phyloP scores from a whole-genome alignment of 2,329 filamentous ascomycete species.

The Beauveria pseudobassiana region DNA sequence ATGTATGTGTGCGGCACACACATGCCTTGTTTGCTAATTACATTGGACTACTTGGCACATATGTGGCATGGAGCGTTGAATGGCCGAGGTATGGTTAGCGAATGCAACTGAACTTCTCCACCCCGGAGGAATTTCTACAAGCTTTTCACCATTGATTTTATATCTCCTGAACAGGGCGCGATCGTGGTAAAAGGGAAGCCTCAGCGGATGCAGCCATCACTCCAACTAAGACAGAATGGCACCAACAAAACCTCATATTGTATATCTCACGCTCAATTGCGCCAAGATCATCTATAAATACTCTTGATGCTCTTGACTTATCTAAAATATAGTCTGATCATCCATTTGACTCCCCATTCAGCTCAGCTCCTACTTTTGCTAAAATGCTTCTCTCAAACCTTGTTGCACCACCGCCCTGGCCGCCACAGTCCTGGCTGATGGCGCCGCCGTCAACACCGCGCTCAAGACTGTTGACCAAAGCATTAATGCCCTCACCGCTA shows the following conservation, averaged over 20 bases:
- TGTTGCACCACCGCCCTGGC: not conserved
- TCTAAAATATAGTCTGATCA: not conserved
- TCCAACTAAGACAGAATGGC: not conserved
- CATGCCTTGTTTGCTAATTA: not conserved
- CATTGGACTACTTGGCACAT: not conserved
- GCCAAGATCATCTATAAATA: not conserved
- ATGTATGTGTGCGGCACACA: constrained; percentile 3
- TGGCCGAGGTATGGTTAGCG: not conserved
- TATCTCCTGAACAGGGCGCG: not conserved
- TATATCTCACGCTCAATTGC: not conserved
- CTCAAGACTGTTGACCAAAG: not conserved
- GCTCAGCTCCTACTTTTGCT: not conserved
- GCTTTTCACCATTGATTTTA: not conserved
- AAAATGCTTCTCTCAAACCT: constrained; percentile 1
- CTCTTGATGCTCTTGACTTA: not conserved
- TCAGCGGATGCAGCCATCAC: not conserved
- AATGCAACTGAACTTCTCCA: not conserved
- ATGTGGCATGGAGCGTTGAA: not conserved
- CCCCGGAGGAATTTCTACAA: not conserved
- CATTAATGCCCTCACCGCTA: not conserved
- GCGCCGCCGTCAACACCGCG: not conserved
- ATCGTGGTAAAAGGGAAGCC: not conserved
- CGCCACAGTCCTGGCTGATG: constrained; percentile 7
- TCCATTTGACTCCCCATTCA: not conserved
- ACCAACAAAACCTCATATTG: not conserved